These are phyloP conservation scores for Francoa sonchifolia DNA, from an alignment of 441 rosid genomes.

Conservation along the genomic window DNA sequence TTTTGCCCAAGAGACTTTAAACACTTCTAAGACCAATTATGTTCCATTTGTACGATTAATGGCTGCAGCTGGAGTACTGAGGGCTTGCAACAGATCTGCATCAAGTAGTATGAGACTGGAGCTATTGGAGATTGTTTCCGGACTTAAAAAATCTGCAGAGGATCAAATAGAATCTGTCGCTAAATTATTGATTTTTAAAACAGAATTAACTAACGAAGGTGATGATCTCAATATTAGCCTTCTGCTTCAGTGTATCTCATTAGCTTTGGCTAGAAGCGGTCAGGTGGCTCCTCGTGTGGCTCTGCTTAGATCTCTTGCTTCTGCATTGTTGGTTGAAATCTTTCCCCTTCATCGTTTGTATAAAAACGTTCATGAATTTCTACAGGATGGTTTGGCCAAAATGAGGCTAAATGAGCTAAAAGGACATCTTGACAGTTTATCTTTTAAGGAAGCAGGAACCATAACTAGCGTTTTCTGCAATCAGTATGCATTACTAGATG, in stretches of 20 bases:
- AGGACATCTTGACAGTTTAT: constrained; percentile 41
- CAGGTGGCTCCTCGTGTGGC: constrained; percentile 38
- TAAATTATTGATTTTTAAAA: constrained; percentile 27
- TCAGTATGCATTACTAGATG: constrained; percentile 51
- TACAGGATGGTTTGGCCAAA: constrained; percentile 16
- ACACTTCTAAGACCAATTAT: constrained; percentile 26
- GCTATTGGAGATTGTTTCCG: constrained; percentile 31
- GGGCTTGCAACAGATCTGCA: constrained; percentile 41
- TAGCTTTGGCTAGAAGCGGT: constrained; percentile 75
- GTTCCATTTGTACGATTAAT: constrained; percentile 41
- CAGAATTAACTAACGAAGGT: constrained; percentile 14
- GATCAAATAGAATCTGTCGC: constrained; percentile 34
- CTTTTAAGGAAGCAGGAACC: constrained; percentile 76
- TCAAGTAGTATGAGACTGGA: constrained; percentile 27
- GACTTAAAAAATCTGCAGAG: constrained; percentile 46
- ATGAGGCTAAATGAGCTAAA: constrained; percentile 27
- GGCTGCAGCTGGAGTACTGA: constrained; percentile 69
- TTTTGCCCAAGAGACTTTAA: constrained; percentile 30
- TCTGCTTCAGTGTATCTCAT: constrained; percentile 46
- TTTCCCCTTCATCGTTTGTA: constrained; percentile 54
- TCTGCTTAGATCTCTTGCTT: constrained; percentile 45
- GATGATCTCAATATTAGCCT: constrained; percentile 21
- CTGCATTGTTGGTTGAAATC: constrained; percentile 54
- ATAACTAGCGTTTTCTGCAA: constrained; percentile 65
- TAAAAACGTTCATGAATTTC: constrained; percentile 25